Evolutionary conservation across 2,329 filamentous ascomycete genomes (phyloP), one percentile per base, ranked within the genome.

Genomic region (Fusarium sp.): DNA sequence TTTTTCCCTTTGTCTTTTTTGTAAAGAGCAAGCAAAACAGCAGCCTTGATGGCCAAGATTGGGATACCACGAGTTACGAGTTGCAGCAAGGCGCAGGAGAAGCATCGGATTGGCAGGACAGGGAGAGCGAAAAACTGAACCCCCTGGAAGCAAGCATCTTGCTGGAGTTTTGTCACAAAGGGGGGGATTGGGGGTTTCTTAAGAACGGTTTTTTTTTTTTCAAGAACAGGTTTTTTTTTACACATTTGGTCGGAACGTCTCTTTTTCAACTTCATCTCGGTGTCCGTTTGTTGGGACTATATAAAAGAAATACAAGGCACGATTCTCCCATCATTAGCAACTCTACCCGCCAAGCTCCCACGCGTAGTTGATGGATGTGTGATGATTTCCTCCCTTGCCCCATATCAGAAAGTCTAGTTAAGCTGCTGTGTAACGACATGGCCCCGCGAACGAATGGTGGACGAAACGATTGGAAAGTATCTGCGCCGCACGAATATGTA

Each of bases 401-500:
- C 42, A 31, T 56, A 18, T 63, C 52, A 65, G 70, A 37, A 42
- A 65, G 61, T 70, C 69, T 57, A 57, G 34, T 35, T 77, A 75
- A 67, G 60, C 71, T 76, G 65, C 67, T 76, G 66, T 66, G 22
- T 24, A 70, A 76, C 64, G 69, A 72, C 56, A 72, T 71, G 61
- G 60, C 64, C 72, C 62, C 64, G 71, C 63, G 61, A 76, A 71
- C 62, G 76, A 78, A 78, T 72, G 73, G 62, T 70, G 76, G 70
- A 73, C 61, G 69, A 72, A 77, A 76, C 69, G 74, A 78, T 71
- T 72, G 72, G 64, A 75, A 74, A 35, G 67, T 75, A 76, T 77
- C 70, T 79, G 70, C 76, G 72, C 74, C 73, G 70, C 74, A 71
- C 66, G 67, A 77, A 75, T 81, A 81, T 27, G 47, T 31, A 50